These are phyloP conservation scores for Rhododendron griersonianum DNA, from an alignment of 148 eudicot genomes.

Conservation along the genomic window DNA sequence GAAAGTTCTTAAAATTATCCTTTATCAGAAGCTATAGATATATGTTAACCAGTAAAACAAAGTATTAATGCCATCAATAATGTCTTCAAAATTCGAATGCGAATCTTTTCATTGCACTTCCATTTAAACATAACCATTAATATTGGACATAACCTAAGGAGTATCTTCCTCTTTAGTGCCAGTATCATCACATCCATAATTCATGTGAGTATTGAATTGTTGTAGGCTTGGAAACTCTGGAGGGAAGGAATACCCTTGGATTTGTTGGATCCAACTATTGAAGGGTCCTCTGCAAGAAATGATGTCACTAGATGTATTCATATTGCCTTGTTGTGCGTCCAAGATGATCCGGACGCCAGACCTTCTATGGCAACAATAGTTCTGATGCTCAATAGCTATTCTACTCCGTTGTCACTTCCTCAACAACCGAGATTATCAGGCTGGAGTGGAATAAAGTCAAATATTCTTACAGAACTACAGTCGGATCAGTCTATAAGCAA, in stretches of 20 bases:
- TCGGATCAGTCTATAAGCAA: neutral
- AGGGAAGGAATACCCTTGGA: slow-evolving; percentile 13
- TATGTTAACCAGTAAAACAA: neutral
- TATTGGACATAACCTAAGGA: neutral
- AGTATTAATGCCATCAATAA: neutral
- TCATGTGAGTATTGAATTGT: neutral
- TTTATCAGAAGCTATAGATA: neutral
- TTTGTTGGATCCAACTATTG: slow-evolving; percentile 23
- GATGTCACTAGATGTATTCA: slow-evolving; percentile 38
- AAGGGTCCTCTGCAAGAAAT: slow-evolving; percentile 7
- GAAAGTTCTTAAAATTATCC: neutral
- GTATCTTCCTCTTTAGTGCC: neutral
- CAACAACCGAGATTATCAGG: slow-evolving; percentile 12
- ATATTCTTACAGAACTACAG: neutral
- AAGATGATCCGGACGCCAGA: slow-evolving; percentile 25
- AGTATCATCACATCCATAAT: neutral
- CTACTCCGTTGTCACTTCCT: slow-evolving; percentile 17
- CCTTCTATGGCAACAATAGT: slow-evolving; percentile 35
- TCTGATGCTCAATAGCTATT: slow-evolving; percentile 24
- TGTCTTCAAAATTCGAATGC: neutral
- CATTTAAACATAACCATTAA: neutral
- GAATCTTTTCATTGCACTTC: neutral
- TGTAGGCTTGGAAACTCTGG: slow-evolving; percentile 38
- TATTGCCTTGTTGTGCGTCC: slow-evolving; percentile 31
- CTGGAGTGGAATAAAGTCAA: neutral